A percentile compares a stretch with the other conserved stretches of the same genome.
These are phyloP conservation scores for Aspergillus aculeatinus DNA, from an alignment of 2,329 filamentous ascomycete genomes.

Conservation along the genomic window DNA sequence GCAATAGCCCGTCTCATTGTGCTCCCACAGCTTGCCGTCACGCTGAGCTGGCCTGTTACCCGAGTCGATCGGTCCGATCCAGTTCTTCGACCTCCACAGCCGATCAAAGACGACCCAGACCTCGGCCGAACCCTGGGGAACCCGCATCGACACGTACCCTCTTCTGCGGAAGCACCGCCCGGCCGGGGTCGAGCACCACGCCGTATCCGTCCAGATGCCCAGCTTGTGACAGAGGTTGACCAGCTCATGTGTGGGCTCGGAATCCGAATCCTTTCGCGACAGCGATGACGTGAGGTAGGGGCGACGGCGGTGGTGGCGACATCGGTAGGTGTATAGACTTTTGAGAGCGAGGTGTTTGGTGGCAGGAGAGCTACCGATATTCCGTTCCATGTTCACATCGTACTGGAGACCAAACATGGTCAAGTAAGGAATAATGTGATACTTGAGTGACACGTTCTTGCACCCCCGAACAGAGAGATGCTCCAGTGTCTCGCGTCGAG, in stretches of 20 bases:
- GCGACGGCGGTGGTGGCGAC: slow-evolving; percentile 60
- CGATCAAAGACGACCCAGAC: slow-evolving; percentile 64
- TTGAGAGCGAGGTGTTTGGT: slow-evolving; percentile 53
- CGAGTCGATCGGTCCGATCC: slow-evolving; percentile 49
- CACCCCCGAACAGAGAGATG: slow-evolving; percentile 62
- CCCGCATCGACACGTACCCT: slow-evolving; percentile 57
- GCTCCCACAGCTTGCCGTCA: slow-evolving; percentile 58
- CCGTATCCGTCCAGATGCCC: slow-evolving; percentile 61
- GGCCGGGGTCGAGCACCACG: slow-evolving; percentile 60
- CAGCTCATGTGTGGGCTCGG: slow-evolving; percentile 60
- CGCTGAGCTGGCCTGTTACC: slow-evolving; percentile 32
- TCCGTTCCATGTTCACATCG: slow-evolving; percentile 47
- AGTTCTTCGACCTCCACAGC: slow-evolving; percentile 59
- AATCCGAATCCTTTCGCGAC: slow-evolving; percentile 57
- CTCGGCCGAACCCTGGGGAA: slow-evolving; percentile 55
- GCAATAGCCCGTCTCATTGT: slow-evolving; percentile 53
- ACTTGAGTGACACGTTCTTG: slow-evolving; percentile 65
- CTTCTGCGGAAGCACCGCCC: slow-evolving; percentile 56
- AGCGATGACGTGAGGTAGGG: slow-evolving; percentile 59
- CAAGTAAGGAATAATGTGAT: slow-evolving; percentile 61
- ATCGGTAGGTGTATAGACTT: slow-evolving; percentile 62
- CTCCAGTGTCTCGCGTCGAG: slow-evolving; percentile 55
- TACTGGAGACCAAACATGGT: slow-evolving; percentile 47
- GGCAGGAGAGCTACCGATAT: slow-evolving; percentile 30
- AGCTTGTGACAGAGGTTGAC: slow-evolving; percentile 59